Evolutionary conservation across 345 rosid genomes (phyloP).

Genomic region (Euphorbia pulcherrima): DNA sequence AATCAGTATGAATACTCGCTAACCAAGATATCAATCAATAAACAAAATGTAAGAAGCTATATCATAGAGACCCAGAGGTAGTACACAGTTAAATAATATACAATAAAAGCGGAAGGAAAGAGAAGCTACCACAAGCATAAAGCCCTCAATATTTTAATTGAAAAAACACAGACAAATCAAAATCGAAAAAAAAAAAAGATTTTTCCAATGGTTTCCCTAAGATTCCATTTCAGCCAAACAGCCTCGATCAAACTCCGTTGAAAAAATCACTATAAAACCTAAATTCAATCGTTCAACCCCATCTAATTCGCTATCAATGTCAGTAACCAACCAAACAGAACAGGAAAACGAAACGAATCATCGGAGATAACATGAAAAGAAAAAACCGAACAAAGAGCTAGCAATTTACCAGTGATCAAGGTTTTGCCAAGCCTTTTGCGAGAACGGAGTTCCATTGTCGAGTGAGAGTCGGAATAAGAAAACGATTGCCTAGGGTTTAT

Average conservation of each 20-base stretch:
- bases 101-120: background rate
- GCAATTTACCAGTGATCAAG: constrained; percentile 1
- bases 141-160: background rate
- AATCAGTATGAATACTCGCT: background rate
- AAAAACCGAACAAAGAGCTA: no score
- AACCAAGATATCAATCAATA: background rate
- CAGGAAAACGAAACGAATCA: background rate
- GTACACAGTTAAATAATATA: background rate
- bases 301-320: background rate
- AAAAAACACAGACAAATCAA: background rate
- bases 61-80: background rate
- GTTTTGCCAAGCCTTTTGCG: constrained; percentile 6
- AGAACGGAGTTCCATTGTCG: constrained; percentile 22
- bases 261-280: background rate
- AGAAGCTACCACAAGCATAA: background rate
- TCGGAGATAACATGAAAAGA: no score
- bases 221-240: background rate
- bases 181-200: no score
- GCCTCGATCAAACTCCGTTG: background rate
- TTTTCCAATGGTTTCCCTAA: background rate
- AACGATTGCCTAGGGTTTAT: background rate
- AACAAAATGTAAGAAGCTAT: background rate
- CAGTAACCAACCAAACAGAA: background rate
- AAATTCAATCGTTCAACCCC: background rate
- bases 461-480: background rate